Percentiles rank a stretch among this genome's conserved stretches.
These are phyloP conservation scores for Fusarium sp. DNA, from an alignment of 2,329 filamentous ascomycete genomes.

Conservation along the genomic window DNA sequence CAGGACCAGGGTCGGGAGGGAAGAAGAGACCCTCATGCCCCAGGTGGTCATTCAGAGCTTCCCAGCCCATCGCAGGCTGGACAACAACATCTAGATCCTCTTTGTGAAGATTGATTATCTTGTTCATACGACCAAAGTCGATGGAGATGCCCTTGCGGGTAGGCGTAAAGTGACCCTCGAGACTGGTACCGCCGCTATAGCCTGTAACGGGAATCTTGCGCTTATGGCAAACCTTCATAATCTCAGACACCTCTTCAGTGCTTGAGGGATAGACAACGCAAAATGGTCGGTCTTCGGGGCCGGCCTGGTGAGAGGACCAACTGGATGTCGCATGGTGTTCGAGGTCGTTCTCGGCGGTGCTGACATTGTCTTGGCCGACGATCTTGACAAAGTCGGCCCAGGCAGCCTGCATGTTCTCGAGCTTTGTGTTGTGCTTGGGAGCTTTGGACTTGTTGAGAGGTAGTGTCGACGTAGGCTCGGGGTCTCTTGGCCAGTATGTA, in stretches of 20 bases:
- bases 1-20: slow-evolving; percentile 88
- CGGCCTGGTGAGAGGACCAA: slow-evolving; percentile 67
- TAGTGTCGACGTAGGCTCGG: slow-evolving; percentile 64
- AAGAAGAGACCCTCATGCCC: slow-evolving; percentile 82
- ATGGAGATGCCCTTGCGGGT: slow-evolving; percentile 85
- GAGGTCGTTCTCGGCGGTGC: slow-evolving; percentile 64
- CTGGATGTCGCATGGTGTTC: slow-evolving; percentile 65
- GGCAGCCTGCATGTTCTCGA: slow-evolving; percentile 71
- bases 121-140: slow-evolving; percentile 86
- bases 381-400: slow-evolving; percentile 74
- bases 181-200: slow-evolving; percentile 86
- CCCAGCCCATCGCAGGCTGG: slow-evolving; percentile 86
- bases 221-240: slow-evolving; percentile 88
- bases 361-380: slow-evolving; percentile 71
- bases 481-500: slow-evolving; percentile 59
- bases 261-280: slow-evolving; percentile 78
- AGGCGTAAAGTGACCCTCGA: slow-evolving; percentile 88
- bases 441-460: slow-evolving; percentile 60
- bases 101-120: slow-evolving; percentile 78
- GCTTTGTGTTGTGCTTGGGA: slow-evolving; percentile 65
- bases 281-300: slow-evolving; percentile 62
- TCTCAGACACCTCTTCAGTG: slow-evolving; percentile 83
- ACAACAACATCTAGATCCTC: slow-evolving; percentile 80
- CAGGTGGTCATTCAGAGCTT: slow-evolving; percentile 81
- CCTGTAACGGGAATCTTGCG: slow-evolving; percentile 84